These are phyloP conservation scores for Saccharomycopsis lassenensis DNA, from an alignment of 805 yeast species.

Conservation along the genomic window DNA sequence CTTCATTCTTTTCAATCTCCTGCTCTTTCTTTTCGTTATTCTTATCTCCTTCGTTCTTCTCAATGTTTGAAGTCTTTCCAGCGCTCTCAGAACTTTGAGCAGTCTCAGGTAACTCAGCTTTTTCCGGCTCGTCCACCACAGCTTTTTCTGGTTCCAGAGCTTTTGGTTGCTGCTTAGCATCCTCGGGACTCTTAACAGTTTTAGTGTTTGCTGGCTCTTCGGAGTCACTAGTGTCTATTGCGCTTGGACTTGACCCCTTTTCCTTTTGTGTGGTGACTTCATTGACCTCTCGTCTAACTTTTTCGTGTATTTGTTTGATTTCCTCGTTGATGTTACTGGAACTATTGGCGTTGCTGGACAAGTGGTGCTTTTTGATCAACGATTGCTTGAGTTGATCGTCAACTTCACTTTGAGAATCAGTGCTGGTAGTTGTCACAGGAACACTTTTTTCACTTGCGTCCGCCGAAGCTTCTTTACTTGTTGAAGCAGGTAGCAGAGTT, in stretches of 20 bases:
- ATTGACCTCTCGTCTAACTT: neutral
- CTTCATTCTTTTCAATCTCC: neutral
- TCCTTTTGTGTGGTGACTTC: neutral
- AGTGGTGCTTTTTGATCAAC: no score
- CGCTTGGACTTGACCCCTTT: neutral
- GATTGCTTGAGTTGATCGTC: neutral
- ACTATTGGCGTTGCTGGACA: no score
- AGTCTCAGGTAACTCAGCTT: no score
- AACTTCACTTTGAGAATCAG: neutral
- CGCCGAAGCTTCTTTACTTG: no score
- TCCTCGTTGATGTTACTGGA: conserved; percentile 8
- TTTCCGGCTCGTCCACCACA: no score
- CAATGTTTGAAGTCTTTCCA: no score
- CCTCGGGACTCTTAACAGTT: no score
- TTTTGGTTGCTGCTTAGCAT: no score
- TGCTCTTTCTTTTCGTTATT: conserved; percentile 2
- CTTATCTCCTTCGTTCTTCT: neutral
- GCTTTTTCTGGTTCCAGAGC: neutral
- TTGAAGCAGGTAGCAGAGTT: neutral
- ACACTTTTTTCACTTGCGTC: no score
- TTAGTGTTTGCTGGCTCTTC: neutral
- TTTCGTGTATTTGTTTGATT: conserved; percentile 8
- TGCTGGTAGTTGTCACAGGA: no score
- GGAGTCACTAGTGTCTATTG: neutral
- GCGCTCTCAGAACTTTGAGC: no score